Conservation (phyloP, 2,329 filamentous ascomycete species). For the Didymellaceae sp. region DNA sequence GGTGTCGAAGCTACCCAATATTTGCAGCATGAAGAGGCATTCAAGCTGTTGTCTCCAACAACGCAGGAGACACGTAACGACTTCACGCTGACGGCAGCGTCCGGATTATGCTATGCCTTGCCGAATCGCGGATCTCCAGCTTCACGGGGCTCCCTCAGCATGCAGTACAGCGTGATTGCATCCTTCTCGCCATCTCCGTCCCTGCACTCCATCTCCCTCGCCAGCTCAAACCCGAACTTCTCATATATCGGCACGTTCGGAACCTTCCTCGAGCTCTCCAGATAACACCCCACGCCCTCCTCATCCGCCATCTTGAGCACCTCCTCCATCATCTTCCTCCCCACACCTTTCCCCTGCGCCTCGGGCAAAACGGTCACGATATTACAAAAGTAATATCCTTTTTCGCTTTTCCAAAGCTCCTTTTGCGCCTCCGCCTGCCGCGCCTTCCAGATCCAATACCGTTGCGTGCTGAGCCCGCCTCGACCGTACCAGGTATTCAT, state of each 20-base stretch:
- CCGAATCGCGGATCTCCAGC: constrained; percentile 6
- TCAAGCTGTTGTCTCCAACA: no score
- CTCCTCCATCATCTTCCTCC: constrained; percentile 67
- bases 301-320: constrained; percentile 69
- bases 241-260: constrained; percentile 76
- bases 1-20: no score
- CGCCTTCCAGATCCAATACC: constrained; percentile 77
- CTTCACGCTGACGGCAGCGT: not conserved
- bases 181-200: constrained; percentile 62
- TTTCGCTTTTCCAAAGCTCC: constrained; percentile 68
- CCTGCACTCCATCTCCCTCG: constrained; percentile 70
- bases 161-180: constrained; percentile 54
- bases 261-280: constrained; percentile 71
- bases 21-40: not conserved
- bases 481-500: constrained; percentile 74
- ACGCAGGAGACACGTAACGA: no score
- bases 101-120: constrained; percentile 1
- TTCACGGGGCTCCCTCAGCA: constrained; percentile 46
- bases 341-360: constrained; percentile 71
- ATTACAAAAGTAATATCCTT: constrained; percentile 78
- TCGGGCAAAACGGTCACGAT: constrained; percentile 73
- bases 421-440: constrained; percentile 67
- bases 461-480: constrained; percentile 70
- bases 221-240: constrained; percentile 69
- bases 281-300: constrained; percentile 70